Percentiles rank a stretch among this genome's conserved stretches.
These are phyloP conservation scores for Castanea mollissima DNA, from an alignment of 306 rosid species.

Conservation along the genomic window DNA sequence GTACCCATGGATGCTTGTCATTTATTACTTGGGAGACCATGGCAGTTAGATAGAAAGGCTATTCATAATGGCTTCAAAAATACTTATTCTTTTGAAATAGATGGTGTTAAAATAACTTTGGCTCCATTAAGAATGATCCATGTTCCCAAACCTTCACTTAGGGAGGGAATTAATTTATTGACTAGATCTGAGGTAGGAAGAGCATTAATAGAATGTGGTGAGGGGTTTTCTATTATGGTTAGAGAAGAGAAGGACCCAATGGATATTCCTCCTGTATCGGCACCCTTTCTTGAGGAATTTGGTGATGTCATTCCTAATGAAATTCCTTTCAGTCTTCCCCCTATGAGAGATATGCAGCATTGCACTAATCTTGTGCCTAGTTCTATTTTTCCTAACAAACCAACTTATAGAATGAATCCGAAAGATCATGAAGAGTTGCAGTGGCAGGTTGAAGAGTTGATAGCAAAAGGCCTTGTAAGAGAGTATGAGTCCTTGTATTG, in stretches of 20 bases:
- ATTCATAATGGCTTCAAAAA: background rate
- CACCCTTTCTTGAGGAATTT: background rate
- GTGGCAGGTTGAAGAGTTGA: no score
- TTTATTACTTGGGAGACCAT: no score
- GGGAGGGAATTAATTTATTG: background rate
- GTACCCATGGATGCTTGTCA: no score
- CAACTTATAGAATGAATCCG: rapidly evolving
- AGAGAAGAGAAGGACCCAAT: background rate
- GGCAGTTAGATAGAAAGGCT: background rate
- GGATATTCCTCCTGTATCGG: background rate
- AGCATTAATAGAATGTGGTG: background rate
- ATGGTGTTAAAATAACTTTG: background rate
- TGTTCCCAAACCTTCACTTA: background rate
- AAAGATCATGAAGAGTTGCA: no score
- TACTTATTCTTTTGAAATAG: background rate
- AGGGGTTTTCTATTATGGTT: background rate
- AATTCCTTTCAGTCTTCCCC: background rate
- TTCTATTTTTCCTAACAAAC: no score
- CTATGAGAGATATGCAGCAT: background rate
- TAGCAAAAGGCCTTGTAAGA: no score
- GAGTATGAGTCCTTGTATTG: no score
- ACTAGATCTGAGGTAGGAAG: background rate
- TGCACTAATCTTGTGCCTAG: no score
- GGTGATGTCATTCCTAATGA: background rate
- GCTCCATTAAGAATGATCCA: background rate